Evolutionary conservation across 495 filamentous ascomycete species (phyloP), one percentile per base, ranked within the genome.

Genomic region (Xylaria acuta): DNA sequence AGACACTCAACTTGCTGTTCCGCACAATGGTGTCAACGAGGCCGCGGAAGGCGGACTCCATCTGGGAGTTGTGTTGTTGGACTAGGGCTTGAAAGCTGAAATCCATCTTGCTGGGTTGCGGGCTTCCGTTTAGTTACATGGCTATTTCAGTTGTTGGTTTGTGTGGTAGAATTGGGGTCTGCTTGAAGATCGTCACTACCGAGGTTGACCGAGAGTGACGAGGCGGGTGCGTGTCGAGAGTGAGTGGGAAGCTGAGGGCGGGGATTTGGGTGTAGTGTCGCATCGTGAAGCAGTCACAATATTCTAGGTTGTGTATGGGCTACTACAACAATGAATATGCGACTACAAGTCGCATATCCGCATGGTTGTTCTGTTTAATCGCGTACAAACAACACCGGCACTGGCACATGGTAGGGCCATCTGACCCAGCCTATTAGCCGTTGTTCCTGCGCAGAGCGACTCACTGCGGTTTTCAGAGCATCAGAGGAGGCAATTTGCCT

Each of bases 1-100:
- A 51, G 22, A 81, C 69, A 11, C 75, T 72, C 56, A 81, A 51
- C 58, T 74, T 76, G 71, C 78, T 80, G n/a, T 74, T 16, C 40
- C 74, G 73, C n/a, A 77, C 38, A 36, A 81, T 67, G 41, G 69
- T 64, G 18, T 73, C 72, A 14, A 75, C 49, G 14, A 76, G 54
- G 12, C 43, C 25, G 47, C 71, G 71, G 43, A 78, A 75, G 30
- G 67, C 76, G 34, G 27, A 2, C 7, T 75, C 71, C 76, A 75
- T 78, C 16, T 72, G 7, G 8, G 22, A 14, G 20, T 18, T 34
- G 25, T 74, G 63, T 2, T 58, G 40, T 6, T 53, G 47, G 25
- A 75, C 32, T 34, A 75, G 27, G 36, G 51, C 51, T 30, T 63
- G 62, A 18, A 75, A 69, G 47, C 54, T 59, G 60, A 22, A 70